Conservation (phyloP, 2,329 filamentous ascomycete genomes). For the Cercospora zeina region DNA sequence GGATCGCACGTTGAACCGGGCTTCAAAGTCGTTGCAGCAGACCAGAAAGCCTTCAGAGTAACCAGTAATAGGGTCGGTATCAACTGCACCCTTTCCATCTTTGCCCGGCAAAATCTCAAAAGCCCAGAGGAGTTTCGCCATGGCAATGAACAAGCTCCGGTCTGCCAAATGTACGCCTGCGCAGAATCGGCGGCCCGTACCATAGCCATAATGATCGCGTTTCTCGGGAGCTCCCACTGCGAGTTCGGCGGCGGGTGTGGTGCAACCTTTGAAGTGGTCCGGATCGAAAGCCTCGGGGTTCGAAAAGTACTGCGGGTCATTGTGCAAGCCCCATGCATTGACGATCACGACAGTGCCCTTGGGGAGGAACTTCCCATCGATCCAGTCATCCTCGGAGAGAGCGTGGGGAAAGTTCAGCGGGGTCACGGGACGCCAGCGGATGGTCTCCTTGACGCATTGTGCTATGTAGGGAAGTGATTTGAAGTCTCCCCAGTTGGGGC, state of each 20-base stretch:
- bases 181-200: background rate
- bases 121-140: background rate
- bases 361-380: background rate
- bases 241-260: background rate
- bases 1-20: background rate
- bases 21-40: background rate
- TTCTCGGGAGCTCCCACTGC: background rate
- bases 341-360: background rate
- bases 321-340: background rate
- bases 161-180: background rate
- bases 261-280: background rate
- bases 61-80: background rate
- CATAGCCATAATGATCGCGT: background rate
- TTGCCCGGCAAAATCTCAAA: background rate
- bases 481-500: background rate
- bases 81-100: background rate
- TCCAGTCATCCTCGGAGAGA: background rate
- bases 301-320: background rate
- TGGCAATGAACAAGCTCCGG: background rate
- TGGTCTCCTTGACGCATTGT: background rate
- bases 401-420: background rate
- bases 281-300: background rate
- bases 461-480: background rate
- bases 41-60: background rate
- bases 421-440: background rate